These are phyloP conservation scores for Paxillus ammoniavirescens DNA, from an alignment of 768 basidiomycete species.

Conservation along the genomic window DNA sequence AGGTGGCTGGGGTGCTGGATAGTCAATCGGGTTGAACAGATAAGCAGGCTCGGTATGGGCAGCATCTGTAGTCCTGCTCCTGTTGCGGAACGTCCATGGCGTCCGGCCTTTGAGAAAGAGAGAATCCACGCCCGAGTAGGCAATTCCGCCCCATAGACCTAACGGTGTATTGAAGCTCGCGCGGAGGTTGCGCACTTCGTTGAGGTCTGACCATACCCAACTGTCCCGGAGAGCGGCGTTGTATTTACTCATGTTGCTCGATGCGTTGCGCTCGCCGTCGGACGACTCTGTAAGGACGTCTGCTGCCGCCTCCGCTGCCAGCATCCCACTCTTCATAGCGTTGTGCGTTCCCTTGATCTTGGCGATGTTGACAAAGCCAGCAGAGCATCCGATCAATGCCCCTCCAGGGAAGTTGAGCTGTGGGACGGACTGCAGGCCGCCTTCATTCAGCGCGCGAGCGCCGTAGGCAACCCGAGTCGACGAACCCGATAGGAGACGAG, in stretches of 20 bases:
- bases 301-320: conserved; percentile 89
- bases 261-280: not conserved
- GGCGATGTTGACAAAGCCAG: conserved; percentile 93
- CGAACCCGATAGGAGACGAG: conserved; percentile 70
- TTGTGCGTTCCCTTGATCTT: conserved; percentile 99
- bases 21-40: conserved; percentile 71
- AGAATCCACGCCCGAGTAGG: conserved; percentile 87
- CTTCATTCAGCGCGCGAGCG: conserved; percentile 87
- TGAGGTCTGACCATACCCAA: conserved; percentile 84
- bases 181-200: conserved; percentile 88
- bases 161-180: conserved; percentile 82
- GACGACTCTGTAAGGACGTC: conserved; percentile 44
- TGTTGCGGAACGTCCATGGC: conserved; percentile 90
- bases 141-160: conserved; percentile 84
- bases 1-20: conserved; percentile 85
- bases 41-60: conserved; percentile 67
- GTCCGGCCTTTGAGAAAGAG: conserved; percentile 80
- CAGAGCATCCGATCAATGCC: conserved; percentile 91
- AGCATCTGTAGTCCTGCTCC: conserved; percentile 53
- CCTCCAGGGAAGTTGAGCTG: conserved; percentile 89
- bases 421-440: conserved; percentile 90
- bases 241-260: conserved; percentile 71
- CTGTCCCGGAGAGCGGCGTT: conserved; percentile 65
- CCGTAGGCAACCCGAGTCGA: conserved; percentile 85
- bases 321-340: conserved; percentile 98